phyloP scores from a whole-genome alignment of 768 basidiomycete genomes.

The Naematelia aurantialba region DNA sequence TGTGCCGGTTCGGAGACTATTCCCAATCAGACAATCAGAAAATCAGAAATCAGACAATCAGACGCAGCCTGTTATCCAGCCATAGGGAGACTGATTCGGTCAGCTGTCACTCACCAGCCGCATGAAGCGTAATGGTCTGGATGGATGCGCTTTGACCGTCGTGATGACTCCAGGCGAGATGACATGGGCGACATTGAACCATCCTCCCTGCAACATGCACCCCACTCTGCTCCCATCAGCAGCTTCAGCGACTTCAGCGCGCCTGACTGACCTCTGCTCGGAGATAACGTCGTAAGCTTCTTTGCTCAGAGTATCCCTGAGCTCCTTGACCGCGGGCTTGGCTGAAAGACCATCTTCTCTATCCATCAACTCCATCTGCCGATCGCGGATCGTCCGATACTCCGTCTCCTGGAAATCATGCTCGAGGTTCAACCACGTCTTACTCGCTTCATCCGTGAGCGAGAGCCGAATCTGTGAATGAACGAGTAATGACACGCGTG shows the following conservation, averaged over 20 bases:
- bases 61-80: too few species aligned
- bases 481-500: constrained; percentile 31
- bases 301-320: constrained; percentile 34
- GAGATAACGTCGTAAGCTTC: constrained; percentile 38
- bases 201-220: constrained; percentile 43
- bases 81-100: too few species aligned
- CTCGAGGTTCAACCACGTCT: constrained; percentile 41
- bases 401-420: constrained; percentile 38
- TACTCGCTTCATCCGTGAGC: constrained; percentile 29
- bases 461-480: constrained; percentile 37
- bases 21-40: too few species aligned
- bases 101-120: constrained; percentile 25
- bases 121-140: constrained; percentile 35
- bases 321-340: constrained; percentile 20
- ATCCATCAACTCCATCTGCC: constrained; percentile 45
- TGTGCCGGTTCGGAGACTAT: constrained; percentile 34
- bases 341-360: constrained; percentile 40
- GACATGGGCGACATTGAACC: constrained; percentile 40
- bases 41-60: too few species aligned
- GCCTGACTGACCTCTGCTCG: constrained; percentile 33
- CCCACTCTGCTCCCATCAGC: constrained; percentile 24
- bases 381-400: constrained; percentile 37
- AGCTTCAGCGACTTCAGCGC: neutral
- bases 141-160: constrained; percentile 19
- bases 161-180: constrained; percentile 16